Conservation (phyloP, 805 yeast genomes). For the Candida boleticola region DNA sequence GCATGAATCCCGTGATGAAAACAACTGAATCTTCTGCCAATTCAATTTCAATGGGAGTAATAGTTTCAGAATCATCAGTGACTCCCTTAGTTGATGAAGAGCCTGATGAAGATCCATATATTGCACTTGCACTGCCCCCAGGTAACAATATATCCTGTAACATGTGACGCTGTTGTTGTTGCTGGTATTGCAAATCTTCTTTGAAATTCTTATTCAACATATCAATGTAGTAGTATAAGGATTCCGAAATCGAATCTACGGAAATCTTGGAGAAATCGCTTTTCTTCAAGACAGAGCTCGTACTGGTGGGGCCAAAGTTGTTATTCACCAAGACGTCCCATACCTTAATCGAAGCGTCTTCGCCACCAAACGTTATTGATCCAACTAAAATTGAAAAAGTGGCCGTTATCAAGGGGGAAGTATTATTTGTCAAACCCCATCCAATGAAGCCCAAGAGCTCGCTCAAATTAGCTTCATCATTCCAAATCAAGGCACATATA, state of each 20-base stretch:
- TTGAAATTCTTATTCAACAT: conserved; percentile 42
- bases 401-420: conserved; percentile 76
- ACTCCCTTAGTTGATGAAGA: conserved; percentile 5
- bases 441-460: conserved; percentile 75
- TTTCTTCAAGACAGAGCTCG: conserved; percentile 18
- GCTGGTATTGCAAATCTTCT: conserved; percentile 27
- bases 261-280: conserved; percentile 47
- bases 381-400: conserved; percentile 78
- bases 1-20: conserved; percentile 69
- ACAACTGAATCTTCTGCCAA: conserved; percentile 79
- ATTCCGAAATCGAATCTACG: conserved; percentile 53
- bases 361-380: conserved; percentile 61
- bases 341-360: conserved; percentile 41
- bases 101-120: neutral
- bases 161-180: conserved; percentile 28
- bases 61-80: conserved; percentile 21
- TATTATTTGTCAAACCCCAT: conserved; percentile 83
- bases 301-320: conserved; percentile 18
- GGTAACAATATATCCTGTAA: conserved; percentile 32
- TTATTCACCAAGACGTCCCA: conserved; percentile 37
- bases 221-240: conserved; percentile 53
- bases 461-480: conserved; percentile 31
- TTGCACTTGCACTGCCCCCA: neutral
- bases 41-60: conserved; percentile 38
- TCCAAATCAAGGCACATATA: conserved; percentile 64